Base-by-base conservation (phyloP, 2,329 filamentous ascomycete species). In the Alternaria sp. region DNA sequence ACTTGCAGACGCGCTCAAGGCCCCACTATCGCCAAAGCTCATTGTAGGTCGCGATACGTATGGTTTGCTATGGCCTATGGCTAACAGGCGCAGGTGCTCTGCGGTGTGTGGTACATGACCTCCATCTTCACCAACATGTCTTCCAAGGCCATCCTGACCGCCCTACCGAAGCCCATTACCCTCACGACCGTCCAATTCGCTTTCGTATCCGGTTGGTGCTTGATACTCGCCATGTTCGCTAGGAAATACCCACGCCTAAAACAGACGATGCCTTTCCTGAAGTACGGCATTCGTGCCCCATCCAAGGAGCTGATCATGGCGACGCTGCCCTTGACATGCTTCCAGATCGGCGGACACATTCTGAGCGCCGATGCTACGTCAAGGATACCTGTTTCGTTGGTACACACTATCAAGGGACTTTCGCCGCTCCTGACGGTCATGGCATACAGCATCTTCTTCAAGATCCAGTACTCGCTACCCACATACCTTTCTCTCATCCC, bases 361-460 rank as follows among this genome's bases (percentile, higher is more conserved):
- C 84, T 98, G 44, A 97, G 92, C 78, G 96, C 94, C 6, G 95
- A 93, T 66, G 94, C 95, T 28, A 99, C 94, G 32, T 91, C 93
- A 51, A 92, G 93, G 76, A 98, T 99, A 55, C 94, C 95, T 0
- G 95, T 99, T 1, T 98, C 95, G 7, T 86, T 99, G 36, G 95
- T 99, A 4, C 95, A 99, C 80, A 99, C 95, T 1, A 98, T 99
- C 81, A 99, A 99, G 81, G 95, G 95, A 7, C 87, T 99, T 26
- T 98, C 94, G 3, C 95, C 95, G 4, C 84, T 99, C 7, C 96
- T 99, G 78, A 99, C 95, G 0, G 95, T 99, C 42, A 79, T 96
- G 56, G 95, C 95, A 53, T 99, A 99, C 77, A 89, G 95, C 54
- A 80, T 96, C 66, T 85, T 97, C 75, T 96, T 94, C 81, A 86